Conservation (phyloP, 257 asterid species). For the Petunia axillaris region DNA sequence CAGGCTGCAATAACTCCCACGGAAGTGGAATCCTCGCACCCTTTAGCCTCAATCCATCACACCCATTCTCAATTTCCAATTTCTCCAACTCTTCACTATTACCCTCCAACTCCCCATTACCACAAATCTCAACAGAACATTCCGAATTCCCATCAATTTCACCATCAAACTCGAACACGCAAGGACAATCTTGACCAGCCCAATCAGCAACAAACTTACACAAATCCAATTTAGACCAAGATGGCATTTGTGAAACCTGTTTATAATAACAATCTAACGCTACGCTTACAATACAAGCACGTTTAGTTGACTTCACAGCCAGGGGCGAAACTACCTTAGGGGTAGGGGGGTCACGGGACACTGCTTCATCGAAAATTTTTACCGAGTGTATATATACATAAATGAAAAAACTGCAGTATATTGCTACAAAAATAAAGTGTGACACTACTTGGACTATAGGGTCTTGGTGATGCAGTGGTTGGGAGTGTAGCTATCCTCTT, state of each 20-base stretch:
- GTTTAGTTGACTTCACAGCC: slow-evolving; percentile 91
- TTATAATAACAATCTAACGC: slow-evolving; percentile 84
- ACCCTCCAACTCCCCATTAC: slow-evolving; percentile 40
- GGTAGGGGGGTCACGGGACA: too few relatives aligned
- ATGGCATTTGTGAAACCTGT: slow-evolving; percentile 90
- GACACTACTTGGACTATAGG: too few relatives aligned
- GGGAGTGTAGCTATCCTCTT: too few relatives aligned
- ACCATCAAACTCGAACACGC: slow-evolving; percentile 70
- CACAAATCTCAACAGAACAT: slow-evolving; percentile 35
- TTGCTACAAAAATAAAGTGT: too few relatives aligned
- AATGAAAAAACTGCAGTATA: too few relatives aligned
- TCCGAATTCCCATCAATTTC: slow-evolving; percentile 35
- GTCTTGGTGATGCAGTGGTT: too few relatives aligned
- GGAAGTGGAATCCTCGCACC: slow-evolving; percentile 85
- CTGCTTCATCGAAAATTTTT: too few relatives aligned
- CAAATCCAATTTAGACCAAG: slow-evolving; percentile 84
- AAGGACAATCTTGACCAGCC: slow-evolving; percentile 88
- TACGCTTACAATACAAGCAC: slow-evolving; percentile 87
- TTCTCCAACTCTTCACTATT: slow-evolving; percentile 40
- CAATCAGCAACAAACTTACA: slow-evolving; percentile 68
- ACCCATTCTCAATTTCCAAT: slow-evolving; percentile 34
- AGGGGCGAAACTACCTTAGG: too few relatives aligned
- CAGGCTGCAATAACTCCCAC: slow-evolving; percentile 92
- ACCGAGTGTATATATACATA: too few relatives aligned
- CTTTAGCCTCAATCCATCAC: slow-evolving; percentile 33